These are phyloP conservation scores for Mycena olivaceomarginata DNA, from an alignment of 768 basidiomycete genomes.

Conservation along the genomic window DNA sequence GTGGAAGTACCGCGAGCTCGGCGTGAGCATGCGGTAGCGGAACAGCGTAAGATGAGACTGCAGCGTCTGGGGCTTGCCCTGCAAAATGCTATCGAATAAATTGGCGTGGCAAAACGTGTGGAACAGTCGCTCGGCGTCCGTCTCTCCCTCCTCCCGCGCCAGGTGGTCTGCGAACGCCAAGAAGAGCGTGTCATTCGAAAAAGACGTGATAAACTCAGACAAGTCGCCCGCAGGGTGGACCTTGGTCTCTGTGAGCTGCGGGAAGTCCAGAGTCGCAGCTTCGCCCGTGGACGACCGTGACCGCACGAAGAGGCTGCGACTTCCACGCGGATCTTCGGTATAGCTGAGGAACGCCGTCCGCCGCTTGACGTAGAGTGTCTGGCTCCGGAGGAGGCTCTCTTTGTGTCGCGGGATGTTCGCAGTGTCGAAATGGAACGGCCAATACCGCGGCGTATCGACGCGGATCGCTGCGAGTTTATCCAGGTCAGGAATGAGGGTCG, in stretches of 20 bases:
- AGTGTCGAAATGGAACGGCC: slow-evolving; percentile 93
- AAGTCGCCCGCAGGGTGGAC: slow-evolving; percentile 84
- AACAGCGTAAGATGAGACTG: slow-evolving; percentile 86
- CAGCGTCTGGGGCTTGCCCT: slow-evolving; percentile 90
- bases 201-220: slow-evolving; percentile 90
- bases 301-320: slow-evolving; percentile 92
- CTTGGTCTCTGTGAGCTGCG: slow-evolving; percentile 80
- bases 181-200: slow-evolving; percentile 88
- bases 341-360: slow-evolving; percentile 95
- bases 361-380: slow-evolving; percentile 94
- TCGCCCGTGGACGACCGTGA: slow-evolving; percentile 91
- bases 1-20: slow-evolving; percentile 76
- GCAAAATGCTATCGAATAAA: slow-evolving; percentile 91
- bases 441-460: slow-evolving; percentile 96
- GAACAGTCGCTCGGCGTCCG: slow-evolving; percentile 76
- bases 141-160: slow-evolving; percentile 76
- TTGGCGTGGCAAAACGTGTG: slow-evolving; percentile 85
- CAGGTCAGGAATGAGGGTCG: slow-evolving; percentile 94
- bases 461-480: slow-evolving; percentile 88
- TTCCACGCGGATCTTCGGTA: slow-evolving; percentile 94
- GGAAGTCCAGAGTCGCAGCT: slow-evolving; percentile 90
- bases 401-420: slow-evolving; percentile 80
- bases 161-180: slow-evolving; percentile 89
- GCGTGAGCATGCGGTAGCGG: slow-evolving; percentile 78
- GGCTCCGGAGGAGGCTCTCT: slow-evolving; percentile 80